phyloP scores from a whole-genome alignment of 2,329 filamentous ascomycete genomes.

The Myriosclerotinia curreyana region DNA sequence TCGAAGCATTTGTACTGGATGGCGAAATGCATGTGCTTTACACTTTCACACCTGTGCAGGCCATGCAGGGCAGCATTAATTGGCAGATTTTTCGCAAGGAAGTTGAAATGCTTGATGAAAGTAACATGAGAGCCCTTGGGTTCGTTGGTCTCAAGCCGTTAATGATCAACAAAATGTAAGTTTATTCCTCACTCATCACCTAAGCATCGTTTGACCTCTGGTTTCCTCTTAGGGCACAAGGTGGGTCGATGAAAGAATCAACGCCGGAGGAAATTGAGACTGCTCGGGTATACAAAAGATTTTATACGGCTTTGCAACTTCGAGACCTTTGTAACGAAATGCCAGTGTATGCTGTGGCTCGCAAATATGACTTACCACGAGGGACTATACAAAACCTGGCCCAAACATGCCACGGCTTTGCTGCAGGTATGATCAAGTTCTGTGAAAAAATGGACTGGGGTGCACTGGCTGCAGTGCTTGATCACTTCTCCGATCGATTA shows the following conservation, averaged over 20 bases:
- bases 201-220: neutral
- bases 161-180: constrained; percentile 64
- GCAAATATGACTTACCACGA: constrained; percentile 67
- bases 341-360: constrained; percentile 65
- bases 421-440: constrained; percentile 75
- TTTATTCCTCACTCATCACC: constrained; percentile 20
- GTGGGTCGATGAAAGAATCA: constrained; percentile 60
- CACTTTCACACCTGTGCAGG: constrained; percentile 70
- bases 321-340: constrained; percentile 75
- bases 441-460: constrained; percentile 75
- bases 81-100: constrained; percentile 72
- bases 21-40: constrained; percentile 79
- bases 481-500: constrained; percentile 72
- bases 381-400: constrained; percentile 69
- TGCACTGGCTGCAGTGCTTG: constrained; percentile 66
- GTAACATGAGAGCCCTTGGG: constrained; percentile 63
- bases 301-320: constrained; percentile 74
- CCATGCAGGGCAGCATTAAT: constrained; percentile 55
- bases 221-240: constrained; percentile 56
- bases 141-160: constrained; percentile 67
- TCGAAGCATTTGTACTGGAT: constrained; percentile 74
- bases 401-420: constrained; percentile 75
- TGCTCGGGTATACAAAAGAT: constrained; percentile 65
- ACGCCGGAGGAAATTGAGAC: constrained; percentile 58
- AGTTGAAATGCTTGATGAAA: constrained; percentile 68